Conservation (phyloP, 495 filamentous ascomycete genomes). For the Aspergillus taichungensis region DNA sequence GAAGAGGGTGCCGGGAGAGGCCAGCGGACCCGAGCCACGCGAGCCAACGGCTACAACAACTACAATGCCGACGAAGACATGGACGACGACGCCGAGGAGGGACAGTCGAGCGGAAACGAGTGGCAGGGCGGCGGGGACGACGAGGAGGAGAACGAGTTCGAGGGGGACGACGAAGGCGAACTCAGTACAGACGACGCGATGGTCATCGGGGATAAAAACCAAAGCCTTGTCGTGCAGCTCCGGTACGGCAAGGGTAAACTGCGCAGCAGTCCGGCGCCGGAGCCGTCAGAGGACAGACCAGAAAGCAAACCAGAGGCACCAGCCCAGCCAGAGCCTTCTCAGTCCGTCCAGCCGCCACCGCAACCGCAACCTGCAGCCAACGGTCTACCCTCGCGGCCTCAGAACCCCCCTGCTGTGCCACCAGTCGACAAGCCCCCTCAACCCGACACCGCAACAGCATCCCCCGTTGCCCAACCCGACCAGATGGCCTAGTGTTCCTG, state of each 20-base stretch:
- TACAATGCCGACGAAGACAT: slow-evolving; percentile 49
- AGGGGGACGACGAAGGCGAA: slow-evolving; percentile 58
- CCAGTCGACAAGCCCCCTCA: too few relatives aligned
- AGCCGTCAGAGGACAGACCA: slow-evolving; percentile 7
- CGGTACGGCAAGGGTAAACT: slow-evolving; percentile 35
- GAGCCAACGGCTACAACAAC: slow-evolving; percentile 39
- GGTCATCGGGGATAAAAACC: slow-evolving; percentile 40
- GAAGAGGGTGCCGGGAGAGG: slow-evolving; percentile 25
- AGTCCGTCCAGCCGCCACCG: neutral
- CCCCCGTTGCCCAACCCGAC: too few relatives aligned
- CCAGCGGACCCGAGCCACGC: slow-evolving; percentile 22
- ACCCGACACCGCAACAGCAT: too few relatives aligned
- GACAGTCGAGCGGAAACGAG: slow-evolving; percentile 46
- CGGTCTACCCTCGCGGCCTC: neutral
- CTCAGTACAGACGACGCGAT: slow-evolving; percentile 49
- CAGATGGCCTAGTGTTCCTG: too few relatives aligned
- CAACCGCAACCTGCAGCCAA: slow-evolving; percentile 1
- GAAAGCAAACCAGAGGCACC: neutral
- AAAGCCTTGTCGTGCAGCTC: slow-evolving; percentile 60
- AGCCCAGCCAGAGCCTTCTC: neutral
- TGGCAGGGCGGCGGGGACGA: slow-evolving; percentile 66
- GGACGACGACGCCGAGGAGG: slow-evolving; percentile 58
- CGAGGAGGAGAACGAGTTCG: slow-evolving; percentile 59
- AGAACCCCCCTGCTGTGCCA: neutral
- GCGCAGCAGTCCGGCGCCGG: slow-evolving; percentile 13